A percentile compares a stretch with the other conserved stretches of the same genome.
Evolutionary conservation across 441 rosid genomes (phyloP).

Genomic region (Euphorbia schlechtendalii): DNA sequence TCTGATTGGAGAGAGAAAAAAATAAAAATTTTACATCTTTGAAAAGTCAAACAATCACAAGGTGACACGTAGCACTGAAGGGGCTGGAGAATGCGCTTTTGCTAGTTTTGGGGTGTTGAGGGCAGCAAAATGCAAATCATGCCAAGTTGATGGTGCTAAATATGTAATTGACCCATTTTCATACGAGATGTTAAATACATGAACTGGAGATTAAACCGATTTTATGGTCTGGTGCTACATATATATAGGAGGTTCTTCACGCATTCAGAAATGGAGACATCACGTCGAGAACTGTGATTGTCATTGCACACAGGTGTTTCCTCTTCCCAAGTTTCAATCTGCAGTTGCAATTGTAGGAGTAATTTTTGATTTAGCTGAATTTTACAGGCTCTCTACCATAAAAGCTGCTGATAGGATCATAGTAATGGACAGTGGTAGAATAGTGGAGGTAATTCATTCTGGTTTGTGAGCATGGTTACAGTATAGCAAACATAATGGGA

Average conservation of each 20-base stretch:
- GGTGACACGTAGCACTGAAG: no score
- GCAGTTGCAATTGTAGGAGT: not conserved
- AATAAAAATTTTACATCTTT: no score
- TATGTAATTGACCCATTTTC: no score
- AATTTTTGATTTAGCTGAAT: conserved; percentile 11
- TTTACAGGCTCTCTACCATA: conserved; percentile 77
- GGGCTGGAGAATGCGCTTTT: no score
- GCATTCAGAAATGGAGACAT: conserved; percentile 45
- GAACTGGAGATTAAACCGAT: not conserved
- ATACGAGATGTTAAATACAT: not conserved
- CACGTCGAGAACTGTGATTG: conserved; percentile 64
- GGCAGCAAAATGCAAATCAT: no score
- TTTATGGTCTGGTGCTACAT: not conserved
- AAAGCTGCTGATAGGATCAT: conserved; percentile 89
- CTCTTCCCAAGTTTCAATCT: conserved; percentile 2
- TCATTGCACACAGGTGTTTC: conserved; percentile 58
- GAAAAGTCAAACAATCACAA: no score
- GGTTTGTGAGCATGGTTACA: not conserved
- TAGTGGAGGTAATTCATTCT: conserved; percentile 48
- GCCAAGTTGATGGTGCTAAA: no score
- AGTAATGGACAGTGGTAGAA: conserved; percentile 71
- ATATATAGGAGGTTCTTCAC: conserved; percentile 59
- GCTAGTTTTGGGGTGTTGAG: no score
- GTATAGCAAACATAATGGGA: not conserved
- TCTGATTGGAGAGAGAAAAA: no score